Base-by-base conservation (phyloP, 2,329 filamentous ascomycete species). In the Colletotrichum sp. region DNA sequence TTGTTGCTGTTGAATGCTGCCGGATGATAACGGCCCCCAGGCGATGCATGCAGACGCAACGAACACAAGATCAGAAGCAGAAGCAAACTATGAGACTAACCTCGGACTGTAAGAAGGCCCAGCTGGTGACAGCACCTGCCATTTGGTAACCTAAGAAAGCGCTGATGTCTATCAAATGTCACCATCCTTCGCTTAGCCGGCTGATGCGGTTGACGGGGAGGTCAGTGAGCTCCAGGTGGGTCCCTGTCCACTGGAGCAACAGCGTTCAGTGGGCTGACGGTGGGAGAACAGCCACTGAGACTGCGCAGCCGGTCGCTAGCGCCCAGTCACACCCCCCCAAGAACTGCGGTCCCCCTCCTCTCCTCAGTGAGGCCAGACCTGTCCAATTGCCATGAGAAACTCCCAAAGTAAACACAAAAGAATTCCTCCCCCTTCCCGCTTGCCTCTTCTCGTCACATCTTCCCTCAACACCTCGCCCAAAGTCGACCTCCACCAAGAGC, bases 381-480 rank as follows among this genome's bases (percentile, higher is more conserved):
- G 26, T 18, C 72, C 60, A 43, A 64, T 52, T 28, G 30, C 55
- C 30, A 63, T 32, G 70, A 73, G 74, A 69, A 75, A 73, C 43
- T 60, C 64, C 64, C 70, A 75, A 75, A 75, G 70, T 74, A 75
- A 75, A 75, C 74, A 75, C 74, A 75, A 68, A 73, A 75, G 57
- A 75, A 75, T 73, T 75, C 70, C 71, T 60, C 64, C 12, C 57
- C 57, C 59, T 39, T 69, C 52, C 55, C 32, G 67, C 67, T 32
- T 43, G 67, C 68, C 64, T 66, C 67, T 34, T 71, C 34, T 57
- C 73, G 63, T 65, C 73, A 21, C 48, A 64, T 74, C 26, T 73
- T 73, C 63, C 57, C 74, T 65, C 43, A 69, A 32, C 59, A 72
- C 26, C 39, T 52, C 28, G n/a, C 59, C 12, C 26, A 63, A 24